phyloP scores from a whole-genome alignment of 768 basidiomycete genomes.

The Trametes elegans region DNA sequence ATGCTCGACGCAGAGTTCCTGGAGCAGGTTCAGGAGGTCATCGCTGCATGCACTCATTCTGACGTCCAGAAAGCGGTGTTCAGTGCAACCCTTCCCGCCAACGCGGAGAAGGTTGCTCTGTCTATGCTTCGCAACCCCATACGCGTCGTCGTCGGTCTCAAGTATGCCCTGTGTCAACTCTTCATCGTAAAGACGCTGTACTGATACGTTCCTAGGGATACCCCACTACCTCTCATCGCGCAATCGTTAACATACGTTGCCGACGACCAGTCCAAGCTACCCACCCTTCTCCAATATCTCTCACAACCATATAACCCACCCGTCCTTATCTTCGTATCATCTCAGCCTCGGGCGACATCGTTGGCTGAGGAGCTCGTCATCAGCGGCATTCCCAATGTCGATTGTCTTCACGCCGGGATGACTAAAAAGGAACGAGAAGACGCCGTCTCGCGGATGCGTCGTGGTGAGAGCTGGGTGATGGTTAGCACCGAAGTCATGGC shows the following conservation, averaged over 20 bases:
- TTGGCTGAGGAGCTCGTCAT: slow-evolving; percentile 79
- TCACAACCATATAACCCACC: slow-evolving; percentile 86
- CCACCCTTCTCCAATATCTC: slow-evolving; percentile 80
- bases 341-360: slow-evolving; percentile 82
- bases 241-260: slow-evolving; percentile 91
- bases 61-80: slow-evolving; percentile 84
- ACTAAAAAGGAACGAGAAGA: slow-evolving; percentile 86
- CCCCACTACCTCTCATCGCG: slow-evolving; percentile 85
- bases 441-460: slow-evolving; percentile 78
- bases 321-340: slow-evolving; percentile 85
- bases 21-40: slow-evolving; percentile 83
- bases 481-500: slow-evolving; percentile 98
- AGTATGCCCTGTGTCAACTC: too few species aligned
- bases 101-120: slow-evolving; percentile 85
- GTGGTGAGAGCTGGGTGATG: slow-evolving; percentile 92
- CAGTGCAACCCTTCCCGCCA: slow-evolving; percentile 91
- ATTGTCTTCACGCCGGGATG: slow-evolving; percentile 89
- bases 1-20: slow-evolving; percentile 89
- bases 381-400: slow-evolving; percentile 76
- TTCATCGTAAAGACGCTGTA: too few species aligned
- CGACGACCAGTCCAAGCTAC: slow-evolving; percentile 91
- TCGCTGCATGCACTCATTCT: slow-evolving; percentile 69
- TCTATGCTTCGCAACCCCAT: slow-evolving; percentile 82
- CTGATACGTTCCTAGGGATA: slow-evolving; percentile 59
- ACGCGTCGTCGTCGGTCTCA: slow-evolving; percentile 93